Conservation (phyloP, 2,329 filamentous ascomycete species). For the Basipetospora sp. region DNA sequence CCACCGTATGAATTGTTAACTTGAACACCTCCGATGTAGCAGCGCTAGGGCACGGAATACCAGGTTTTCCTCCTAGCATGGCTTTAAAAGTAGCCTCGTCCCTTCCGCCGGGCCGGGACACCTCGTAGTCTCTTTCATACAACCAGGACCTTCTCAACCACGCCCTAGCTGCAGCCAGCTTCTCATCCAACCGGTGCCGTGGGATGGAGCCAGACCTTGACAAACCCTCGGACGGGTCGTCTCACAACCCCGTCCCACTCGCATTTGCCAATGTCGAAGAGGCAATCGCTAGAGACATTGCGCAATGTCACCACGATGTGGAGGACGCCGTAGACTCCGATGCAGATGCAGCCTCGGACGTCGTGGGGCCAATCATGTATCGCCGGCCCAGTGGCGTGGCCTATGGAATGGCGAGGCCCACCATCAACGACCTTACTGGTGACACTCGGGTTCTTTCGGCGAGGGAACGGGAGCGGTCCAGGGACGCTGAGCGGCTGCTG, state of each 20-base stretch:
- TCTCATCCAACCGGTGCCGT: too few species aligned
- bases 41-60: too few species aligned
- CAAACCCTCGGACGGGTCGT: neutral
- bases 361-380: constrained; percentile 42
- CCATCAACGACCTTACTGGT: constrained; percentile 43
- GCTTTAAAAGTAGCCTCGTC: too few species aligned
- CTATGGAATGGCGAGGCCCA: constrained; percentile 54
- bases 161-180: too few species aligned
- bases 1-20: too few species aligned
- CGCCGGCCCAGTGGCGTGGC: constrained; percentile 64
- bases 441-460: constrained; percentile 36
- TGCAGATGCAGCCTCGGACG: constrained; percentile 15
- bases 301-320: constrained; percentile 43
- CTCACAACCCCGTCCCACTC: constrained; percentile 33
- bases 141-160: too few species aligned
- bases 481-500: constrained; percentile 44
- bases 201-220: too few species aligned
- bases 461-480: constrained; percentile 40
- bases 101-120: too few species aligned
- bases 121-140: too few species aligned
- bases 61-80: too few species aligned
- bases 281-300: constrained; percentile 51
- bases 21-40: too few species aligned
- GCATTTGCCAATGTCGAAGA: constrained; percentile 50
- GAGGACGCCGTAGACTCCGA: constrained; percentile 19